phyloP scores from a whole-genome alignment of 495 filamentous ascomycete genomes.

The Penicillium salamii region DNA sequence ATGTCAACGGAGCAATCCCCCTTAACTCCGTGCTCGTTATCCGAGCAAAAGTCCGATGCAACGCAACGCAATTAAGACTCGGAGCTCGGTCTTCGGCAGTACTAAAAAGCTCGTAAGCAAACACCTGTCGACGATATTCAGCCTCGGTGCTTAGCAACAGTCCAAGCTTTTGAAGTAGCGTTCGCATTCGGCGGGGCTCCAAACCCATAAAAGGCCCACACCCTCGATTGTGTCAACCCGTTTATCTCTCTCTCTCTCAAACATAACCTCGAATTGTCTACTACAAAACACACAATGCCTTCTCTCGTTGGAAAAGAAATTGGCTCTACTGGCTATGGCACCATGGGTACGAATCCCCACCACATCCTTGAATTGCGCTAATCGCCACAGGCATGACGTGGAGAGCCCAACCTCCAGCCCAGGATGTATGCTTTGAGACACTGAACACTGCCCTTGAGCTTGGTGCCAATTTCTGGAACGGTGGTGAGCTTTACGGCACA shows the following conservation, averaged over 20 bases:
- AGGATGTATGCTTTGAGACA: conserved; percentile 64
- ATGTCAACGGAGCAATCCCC: background rate
- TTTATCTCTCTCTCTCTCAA: background rate
- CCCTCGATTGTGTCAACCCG: background rate
- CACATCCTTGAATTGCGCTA: background rate
- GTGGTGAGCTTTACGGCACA: conserved; percentile 75
- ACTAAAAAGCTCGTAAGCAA: too few species aligned
- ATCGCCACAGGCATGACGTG: conserved; percentile 64
- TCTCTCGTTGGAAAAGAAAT: conserved; percentile 41
- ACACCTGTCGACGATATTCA: too few species aligned
- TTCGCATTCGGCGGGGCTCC: background rate
- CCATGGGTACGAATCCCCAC: conserved; percentile 36
- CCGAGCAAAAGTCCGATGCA: background rate
- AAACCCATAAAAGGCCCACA: conserved; percentile 1
- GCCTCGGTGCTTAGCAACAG: too few species aligned
- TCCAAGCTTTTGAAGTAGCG: too few species aligned
- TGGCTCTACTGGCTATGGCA: conserved; percentile 46
- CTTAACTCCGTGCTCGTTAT: conserved; percentile 4
- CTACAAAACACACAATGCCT: too few species aligned
- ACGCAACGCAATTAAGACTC: background rate
- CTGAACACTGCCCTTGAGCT: conserved; percentile 63
- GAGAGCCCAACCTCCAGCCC: conserved; percentile 54
- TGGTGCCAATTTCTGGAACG: conserved; percentile 78
- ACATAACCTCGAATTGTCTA: background rate
- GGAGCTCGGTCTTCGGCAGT: background rate